Base-by-base conservation (phyloP, 805 yeast genomes). In the Starmerella etchellsii region DNA sequence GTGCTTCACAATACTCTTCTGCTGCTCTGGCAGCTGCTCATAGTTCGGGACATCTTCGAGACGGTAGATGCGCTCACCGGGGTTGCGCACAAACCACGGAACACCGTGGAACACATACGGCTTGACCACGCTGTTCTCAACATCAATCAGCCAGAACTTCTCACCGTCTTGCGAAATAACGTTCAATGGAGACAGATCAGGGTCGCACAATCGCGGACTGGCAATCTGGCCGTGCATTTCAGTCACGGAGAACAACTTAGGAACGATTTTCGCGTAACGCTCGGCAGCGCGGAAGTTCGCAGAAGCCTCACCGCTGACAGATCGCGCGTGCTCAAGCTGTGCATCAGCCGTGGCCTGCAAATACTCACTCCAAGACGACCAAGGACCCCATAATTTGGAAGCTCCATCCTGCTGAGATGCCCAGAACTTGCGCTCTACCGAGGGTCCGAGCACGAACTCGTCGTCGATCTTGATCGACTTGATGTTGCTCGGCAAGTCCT, bases 121-220 rank as follows among this genome's bases (percentile, higher is more conserved):
- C 57, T 82, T 81, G 48, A 84, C 74, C 15, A 76, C 60, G 10
- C 87, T 60, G 52, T 79, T 77, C 63, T 91, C 97, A 56, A 87
- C 79, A 62, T 88, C 98, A 40, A 85, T 56, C 47, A 85, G 74
- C 53, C 68, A 71, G 16, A 65, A 64, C 40, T 41, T 36, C 41
- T 36, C 39, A n/a, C 46, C 33, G 19, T 47, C 51, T 44, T 51
- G 54, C 8, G 57, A 60, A 34, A 85, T 66, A 8, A 83, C 82
- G 56, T 88, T 88, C 73, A 87, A 68, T 19, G 98, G 97, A 58
- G 84, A 93, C 50, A 91, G 63, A 58, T 91, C 97, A 4, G 95
- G 88, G 48, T 76, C 69, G 49, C 65, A 73, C 39, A 88, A 63
- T 52, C 88, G 73, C 43, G 95, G 88, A 39, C 75, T 69, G 53